Conservation (phyloP, 768 basidiomycete genomes). For the Boletus sensibilis region DNA sequence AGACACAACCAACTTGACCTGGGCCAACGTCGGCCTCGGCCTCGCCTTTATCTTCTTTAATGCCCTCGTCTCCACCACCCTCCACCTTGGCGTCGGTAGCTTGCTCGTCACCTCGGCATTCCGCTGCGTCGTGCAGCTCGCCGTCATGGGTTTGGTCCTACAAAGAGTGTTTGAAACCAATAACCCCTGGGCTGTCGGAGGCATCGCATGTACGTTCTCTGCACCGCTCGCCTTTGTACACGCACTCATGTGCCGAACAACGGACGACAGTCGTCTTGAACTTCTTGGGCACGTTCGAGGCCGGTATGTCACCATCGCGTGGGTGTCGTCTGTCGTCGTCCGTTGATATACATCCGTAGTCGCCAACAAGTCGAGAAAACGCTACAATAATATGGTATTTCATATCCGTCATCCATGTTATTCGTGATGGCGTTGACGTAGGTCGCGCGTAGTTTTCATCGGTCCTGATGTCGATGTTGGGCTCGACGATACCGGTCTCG, state of each 20-base stretch:
- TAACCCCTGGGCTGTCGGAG: slow-evolving; percentile 70
- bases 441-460: slow-evolving; percentile 49
- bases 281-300: slow-evolving; percentile 73
- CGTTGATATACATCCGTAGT: slow-evolving; percentile 40
- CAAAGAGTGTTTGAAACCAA: slow-evolving; percentile 75
- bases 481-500: slow-evolving; percentile 78
- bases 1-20: slow-evolving; percentile 43
- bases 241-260: neutral
- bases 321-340: neutral
- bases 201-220: slow-evolving; percentile 61
- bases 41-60: slow-evolving; percentile 76
- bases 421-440: slow-evolving; percentile 9
- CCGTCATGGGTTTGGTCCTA: slow-evolving; percentile 66
- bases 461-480: slow-evolving; percentile 65
- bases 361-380: slow-evolving; percentile 72
- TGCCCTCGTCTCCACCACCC: slow-evolving; percentile 57
- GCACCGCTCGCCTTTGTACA: neutral
- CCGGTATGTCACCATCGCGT: slow-evolving; percentile 44
- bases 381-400: slow-evolving; percentile 71
- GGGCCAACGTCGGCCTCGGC: slow-evolving; percentile 75
- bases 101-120: slow-evolving; percentile 68
- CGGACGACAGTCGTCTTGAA: slow-evolving; percentile 58
- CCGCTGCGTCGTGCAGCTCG: slow-evolving; percentile 77
- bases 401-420: neutral
- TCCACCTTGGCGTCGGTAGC: slow-evolving; percentile 67